Conservation (phyloP, 2,329 filamentous ascomycete genomes). For the Chaetomium olivaceum region DNA sequence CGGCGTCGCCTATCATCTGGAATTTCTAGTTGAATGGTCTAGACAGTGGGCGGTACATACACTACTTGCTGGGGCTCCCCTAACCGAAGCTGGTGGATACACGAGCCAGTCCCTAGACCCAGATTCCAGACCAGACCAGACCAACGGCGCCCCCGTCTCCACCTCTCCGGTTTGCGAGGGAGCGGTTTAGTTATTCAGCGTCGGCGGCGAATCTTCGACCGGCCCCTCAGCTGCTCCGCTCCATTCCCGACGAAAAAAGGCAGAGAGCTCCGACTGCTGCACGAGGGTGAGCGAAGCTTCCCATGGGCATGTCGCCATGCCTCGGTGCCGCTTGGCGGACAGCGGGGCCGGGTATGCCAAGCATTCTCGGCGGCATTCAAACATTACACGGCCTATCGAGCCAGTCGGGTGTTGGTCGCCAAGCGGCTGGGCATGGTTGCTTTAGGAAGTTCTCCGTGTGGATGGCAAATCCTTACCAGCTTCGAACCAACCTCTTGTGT, state of each 20-base stretch:
- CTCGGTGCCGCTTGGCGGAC: conserved; percentile 15
- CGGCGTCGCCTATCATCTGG: background rate
- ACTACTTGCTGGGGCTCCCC: background rate
- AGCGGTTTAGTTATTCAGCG: background rate
- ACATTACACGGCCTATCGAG: conserved; percentile 7
- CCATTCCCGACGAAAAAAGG: conserved; percentile 18
- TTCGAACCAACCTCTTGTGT: background rate
- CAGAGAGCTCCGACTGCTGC: background rate
- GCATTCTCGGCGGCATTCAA: background rate
- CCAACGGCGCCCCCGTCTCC: background rate
- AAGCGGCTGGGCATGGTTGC: conserved; percentile 16
- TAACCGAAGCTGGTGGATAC: background rate
- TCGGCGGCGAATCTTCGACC: conserved; percentile 3
- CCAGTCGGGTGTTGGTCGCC: conserved; percentile 14
- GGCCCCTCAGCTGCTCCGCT: conserved; percentile 1
- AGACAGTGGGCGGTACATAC: background rate
- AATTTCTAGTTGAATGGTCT: background rate
- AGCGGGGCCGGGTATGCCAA: conserved; percentile 13
- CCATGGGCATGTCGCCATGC: conserved; percentile 14
- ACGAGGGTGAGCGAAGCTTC: conserved; percentile 8
- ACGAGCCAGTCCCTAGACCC: background rate
- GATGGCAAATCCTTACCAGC: background rate
- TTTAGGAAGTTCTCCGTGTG: conserved; percentile 19
- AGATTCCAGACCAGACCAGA: too few species aligned
- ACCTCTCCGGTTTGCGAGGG: conserved; percentile 1